Evolutionary conservation across 352 stramenopile genomes (phyloP), one percentile per base, ranked within the genome.

Genomic region (Globisporangium irregulare): DNA sequence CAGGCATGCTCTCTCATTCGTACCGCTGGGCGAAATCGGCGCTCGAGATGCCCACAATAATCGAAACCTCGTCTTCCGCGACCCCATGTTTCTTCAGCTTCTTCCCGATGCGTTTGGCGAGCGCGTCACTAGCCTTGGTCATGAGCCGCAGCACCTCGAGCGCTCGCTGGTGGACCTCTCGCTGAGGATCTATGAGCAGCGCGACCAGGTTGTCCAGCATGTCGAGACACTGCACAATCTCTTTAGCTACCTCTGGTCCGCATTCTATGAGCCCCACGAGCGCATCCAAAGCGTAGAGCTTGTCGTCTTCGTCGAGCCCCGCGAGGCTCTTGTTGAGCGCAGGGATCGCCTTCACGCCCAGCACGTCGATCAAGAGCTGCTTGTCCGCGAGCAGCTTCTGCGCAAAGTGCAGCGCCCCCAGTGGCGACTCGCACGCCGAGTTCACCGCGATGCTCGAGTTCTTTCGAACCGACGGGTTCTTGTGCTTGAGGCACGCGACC

Each of bases 391-490:
- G 71, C 32, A 92, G 60, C 51, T 68, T 73, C 48, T 78, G 73
- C 0, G 73, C 73, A 53, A 92, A 90, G 24, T 76, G 72, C 25
- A 64, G 36, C 5, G 83, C 63, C 0, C 84, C 82, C 3, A 75
- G 70, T 0, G 84, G 79, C 1, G 80, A 73, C 14, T 94, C 86
- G 25, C 83, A 92, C 3, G 80, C 82, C 8, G 79, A 91, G 63
- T 87, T 90, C 65, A 92, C 78, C 4, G 82, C 69, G 34, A 90
- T 82, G 9, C 59, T 73, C 4, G 84, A 81, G 56, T 91, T 92
- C n/a, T 72, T 61, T 14, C 76, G 71, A 50, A 92, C 71, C 1
- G 73, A 67, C 0, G 64, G 14, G 24, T 66, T 80, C 7, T 64
- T 61, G 64, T 92, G 80, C 27, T 77, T 77, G 27, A 94, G 66